Percentiles rank a stretch among this genome's conserved stretches.
Evolutionary conservation across 345 rosid species (phyloP).

Genomic region (Theobroma cacao): DNA sequence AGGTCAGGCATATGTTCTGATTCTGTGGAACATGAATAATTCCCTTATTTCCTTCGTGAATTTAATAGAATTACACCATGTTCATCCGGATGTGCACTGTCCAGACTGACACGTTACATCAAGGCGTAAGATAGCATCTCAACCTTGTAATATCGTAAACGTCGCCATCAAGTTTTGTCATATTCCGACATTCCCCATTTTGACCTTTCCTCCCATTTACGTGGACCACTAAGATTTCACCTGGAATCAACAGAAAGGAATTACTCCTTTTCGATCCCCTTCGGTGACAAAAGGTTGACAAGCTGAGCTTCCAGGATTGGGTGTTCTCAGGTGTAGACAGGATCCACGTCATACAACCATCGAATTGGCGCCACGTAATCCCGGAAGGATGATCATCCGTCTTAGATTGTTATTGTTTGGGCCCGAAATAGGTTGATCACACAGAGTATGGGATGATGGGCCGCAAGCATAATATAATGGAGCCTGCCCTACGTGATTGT

Average conservation of each 20-base stretch:
- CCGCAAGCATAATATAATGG: too few species aligned
- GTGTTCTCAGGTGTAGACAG: not conserved
- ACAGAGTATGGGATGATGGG: not conserved
- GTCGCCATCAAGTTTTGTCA: not conserved
- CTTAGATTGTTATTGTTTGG: too few species aligned
- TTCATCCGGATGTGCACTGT: not conserved
- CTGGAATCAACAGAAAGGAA: not conserved
- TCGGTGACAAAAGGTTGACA: too few species aligned
- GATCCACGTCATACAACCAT: not conserved
- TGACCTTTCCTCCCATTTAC: not conserved
- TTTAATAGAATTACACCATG: not conserved
- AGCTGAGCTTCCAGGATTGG: not conserved
- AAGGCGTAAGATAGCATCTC: not conserved
- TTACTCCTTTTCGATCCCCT: too few species aligned
- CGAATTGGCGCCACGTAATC: not conserved
- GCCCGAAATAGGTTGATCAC: not conserved
- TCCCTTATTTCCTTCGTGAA: not conserved
- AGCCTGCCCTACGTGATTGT: too few species aligned
- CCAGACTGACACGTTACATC: not conserved
- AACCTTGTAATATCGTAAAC: not conserved
- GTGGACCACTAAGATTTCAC: not conserved
- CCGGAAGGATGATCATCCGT: not conserved
- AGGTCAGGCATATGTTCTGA: not conserved
- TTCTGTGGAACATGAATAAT: not conserved
- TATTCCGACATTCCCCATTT: not conserved